Evolutionary conservation across 2,329 filamentous ascomycete species (phyloP).

Genomic region (Sodiomyces alkalinus): DNA sequence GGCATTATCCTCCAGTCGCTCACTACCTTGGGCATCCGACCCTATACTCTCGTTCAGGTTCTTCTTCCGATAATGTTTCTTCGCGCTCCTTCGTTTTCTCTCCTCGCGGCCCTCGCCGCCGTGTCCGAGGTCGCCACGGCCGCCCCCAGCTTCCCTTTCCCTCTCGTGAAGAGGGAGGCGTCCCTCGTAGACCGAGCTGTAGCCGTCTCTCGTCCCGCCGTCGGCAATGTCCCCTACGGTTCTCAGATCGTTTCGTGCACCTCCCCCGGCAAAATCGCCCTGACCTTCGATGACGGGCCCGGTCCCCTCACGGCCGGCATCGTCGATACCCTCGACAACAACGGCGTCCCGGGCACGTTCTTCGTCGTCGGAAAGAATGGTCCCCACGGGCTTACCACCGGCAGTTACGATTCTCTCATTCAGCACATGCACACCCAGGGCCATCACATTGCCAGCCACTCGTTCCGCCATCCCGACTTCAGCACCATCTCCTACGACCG

Average conservation of each 20-base stretch:
- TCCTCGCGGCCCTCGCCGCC: constrained; percentile 5
- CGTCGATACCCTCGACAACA: constrained; percentile 18
- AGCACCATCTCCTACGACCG: constrained; percentile 17
- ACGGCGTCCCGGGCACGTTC: constrained; percentile 19
- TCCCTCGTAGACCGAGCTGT: too few species aligned
- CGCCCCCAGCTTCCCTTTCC: constrained; percentile 3
- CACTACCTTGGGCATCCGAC: too few species aligned
- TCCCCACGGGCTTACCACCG: constrained; percentile 16
- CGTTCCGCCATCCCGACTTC: constrained; percentile 30
- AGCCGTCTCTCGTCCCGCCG: constrained; percentile 11
- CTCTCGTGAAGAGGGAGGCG: constrained; percentile 2
- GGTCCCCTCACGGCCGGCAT: constrained; percentile 17
- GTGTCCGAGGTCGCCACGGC: constrained; percentile 3
- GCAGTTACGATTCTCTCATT: constrained; percentile 23
- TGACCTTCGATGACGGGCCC: constrained; percentile 24
- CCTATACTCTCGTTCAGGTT: too few species aligned
- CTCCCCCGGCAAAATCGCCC: constrained; percentile 16
- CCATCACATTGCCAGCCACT: constrained; percentile 33
- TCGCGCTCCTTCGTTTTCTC: constrained; percentile 6
- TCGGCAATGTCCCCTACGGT: constrained; percentile 16
- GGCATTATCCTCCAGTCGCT: constrained; percentile 1
- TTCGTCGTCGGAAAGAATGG: constrained; percentile 19
- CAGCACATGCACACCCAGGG: constrained; percentile 26
- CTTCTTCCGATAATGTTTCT: constrained; percentile 6
- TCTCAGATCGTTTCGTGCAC: constrained; percentile 18